Percentiles rank a stretch among this genome's conserved stretches.
phyloP scores from a whole-genome alignment of 1,284 basidiomycete genomes.

The Leccinum huronense region DNA sequence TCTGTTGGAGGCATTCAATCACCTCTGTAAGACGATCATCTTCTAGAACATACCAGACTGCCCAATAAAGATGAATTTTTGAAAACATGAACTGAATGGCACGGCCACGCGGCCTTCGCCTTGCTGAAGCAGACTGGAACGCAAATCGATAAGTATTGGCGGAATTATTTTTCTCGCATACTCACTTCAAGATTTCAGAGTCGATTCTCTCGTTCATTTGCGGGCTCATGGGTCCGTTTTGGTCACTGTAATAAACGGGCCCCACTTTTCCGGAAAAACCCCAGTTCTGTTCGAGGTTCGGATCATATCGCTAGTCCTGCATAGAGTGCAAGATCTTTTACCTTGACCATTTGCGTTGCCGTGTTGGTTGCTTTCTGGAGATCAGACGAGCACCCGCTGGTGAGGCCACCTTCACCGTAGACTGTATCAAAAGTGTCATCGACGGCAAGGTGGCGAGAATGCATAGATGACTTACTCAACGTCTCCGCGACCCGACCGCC shows the following conservation, averaged over 20 bases:
- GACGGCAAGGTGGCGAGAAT: background rate
- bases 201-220: slow-evolving; percentile 81
- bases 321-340: slow-evolving; percentile 35
- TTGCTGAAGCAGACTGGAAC: slow-evolving; percentile 70
- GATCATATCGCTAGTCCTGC: slow-evolving; percentile 1
- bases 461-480: slow-evolving; percentile 52
- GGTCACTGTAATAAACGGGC: slow-evolving; percentile 75
- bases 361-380: slow-evolving; percentile 76
- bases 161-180: slow-evolving; percentile 7
- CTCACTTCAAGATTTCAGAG: slow-evolving; percentile 76
- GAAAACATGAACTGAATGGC: no score
- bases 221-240: slow-evolving; percentile 67
- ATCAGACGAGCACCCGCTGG: slow-evolving; percentile 89
- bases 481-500: slow-evolving; percentile 94
- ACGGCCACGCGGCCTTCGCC: slow-evolving; percentile 67
- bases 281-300: slow-evolving; percentile 52
- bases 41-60: no score
- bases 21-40: no score
- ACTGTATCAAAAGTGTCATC: slow-evolving; percentile 45
- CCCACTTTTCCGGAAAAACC: slow-evolving; percentile 87
- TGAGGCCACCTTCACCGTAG: slow-evolving; percentile 84
- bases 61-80: no score
- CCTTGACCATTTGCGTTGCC: slow-evolving; percentile 88
- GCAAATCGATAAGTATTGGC: background rate
- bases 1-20: no score